Evolutionary conservation across 2,329 filamentous ascomycete species (phyloP).

Genomic region (Periconia macrospinosa): DNA sequence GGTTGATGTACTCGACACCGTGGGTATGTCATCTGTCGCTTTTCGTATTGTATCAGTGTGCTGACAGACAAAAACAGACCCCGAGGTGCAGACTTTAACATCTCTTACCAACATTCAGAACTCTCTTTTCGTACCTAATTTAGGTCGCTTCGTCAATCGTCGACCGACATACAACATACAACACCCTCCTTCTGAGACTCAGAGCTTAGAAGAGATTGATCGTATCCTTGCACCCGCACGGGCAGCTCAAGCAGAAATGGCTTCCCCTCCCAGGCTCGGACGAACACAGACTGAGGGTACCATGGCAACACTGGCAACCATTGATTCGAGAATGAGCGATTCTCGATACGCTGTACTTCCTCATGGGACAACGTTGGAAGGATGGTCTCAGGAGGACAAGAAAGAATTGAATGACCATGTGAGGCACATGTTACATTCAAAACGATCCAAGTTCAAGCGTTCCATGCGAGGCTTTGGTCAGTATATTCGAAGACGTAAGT

Average conservation of each 20-base stretch:
- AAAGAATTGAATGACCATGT: conserved; percentile 82
- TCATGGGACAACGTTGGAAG: conserved; percentile 69
- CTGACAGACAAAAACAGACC: conserved; percentile 58
- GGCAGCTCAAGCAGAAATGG: conserved; percentile 20
- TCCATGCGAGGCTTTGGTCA: conserved; percentile 78
- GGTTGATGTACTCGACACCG: conserved; percentile 69
- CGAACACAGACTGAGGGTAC: conserved; percentile 28
- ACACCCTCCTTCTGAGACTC: conserved; percentile 46
- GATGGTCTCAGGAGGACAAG: conserved; percentile 75
- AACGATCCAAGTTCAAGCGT: conserved; percentile 76
- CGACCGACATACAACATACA: conserved; percentile 77
- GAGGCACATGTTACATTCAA: conserved; percentile 83
- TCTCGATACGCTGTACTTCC: conserved; percentile 79
- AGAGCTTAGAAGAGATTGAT: conserved; percentile 35
- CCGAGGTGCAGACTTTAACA: conserved; percentile 79
- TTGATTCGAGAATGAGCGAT: conserved; percentile 69
- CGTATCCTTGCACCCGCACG: conserved; percentile 24
- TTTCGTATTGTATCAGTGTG: neutral
- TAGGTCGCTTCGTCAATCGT: conserved; percentile 75
- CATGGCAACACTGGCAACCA: conserved; percentile 54
- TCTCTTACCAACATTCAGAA: conserved; percentile 90
- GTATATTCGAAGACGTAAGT: conserved; percentile 71
- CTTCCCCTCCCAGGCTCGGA: conserved; percentile 24
- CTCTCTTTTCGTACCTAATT: conserved; percentile 80
- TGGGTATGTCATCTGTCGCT: conserved; percentile 55